phyloP scores from a whole-genome alignment of 179 eudicot genomes.

The Corrigiola litoralis region DNA sequence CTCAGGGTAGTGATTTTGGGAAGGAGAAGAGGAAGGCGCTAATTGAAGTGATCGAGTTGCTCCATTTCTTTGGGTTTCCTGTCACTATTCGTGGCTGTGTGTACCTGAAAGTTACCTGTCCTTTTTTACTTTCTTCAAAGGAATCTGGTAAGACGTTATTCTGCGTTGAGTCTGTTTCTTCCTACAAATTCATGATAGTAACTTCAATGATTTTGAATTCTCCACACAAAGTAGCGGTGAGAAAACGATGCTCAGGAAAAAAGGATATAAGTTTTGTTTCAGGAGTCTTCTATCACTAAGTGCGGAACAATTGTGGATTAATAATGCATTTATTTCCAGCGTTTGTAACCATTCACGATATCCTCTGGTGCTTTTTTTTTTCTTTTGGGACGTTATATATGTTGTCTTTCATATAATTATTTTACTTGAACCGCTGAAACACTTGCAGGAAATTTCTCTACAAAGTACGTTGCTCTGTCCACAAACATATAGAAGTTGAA shows the following conservation, averaged over 20 bases:
- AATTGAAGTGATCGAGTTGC: conserved; percentile 35
- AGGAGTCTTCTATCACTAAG: too few relatives aligned
- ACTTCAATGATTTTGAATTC: neutral
- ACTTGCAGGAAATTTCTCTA: neutral
- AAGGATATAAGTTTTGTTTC: too few relatives aligned
- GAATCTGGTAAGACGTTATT: neutral
- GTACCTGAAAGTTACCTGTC: conserved; percentile 26
- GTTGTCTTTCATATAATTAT: too few relatives aligned
- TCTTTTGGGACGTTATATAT: too few relatives aligned
- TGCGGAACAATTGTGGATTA: too few relatives aligned
- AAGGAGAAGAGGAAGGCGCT: conserved; percentile 26
- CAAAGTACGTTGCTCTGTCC: neutral
- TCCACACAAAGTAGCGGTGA: too few relatives aligned
- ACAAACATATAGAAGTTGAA: neutral
- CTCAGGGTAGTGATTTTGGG: neutral
- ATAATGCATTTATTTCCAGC: too few relatives aligned
- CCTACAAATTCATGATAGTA: neutral
- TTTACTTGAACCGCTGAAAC: too few relatives aligned
- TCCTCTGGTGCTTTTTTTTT: neutral
- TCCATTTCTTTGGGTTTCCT: conserved; percentile 35
- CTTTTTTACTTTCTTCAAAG: conserved; percentile 34
- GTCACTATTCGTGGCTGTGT: conserved; percentile 3
- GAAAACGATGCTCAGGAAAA: too few relatives aligned
- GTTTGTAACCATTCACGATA: too few relatives aligned
- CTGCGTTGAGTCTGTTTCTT: neutral